Conservation (phyloP, 345 rosid species). For the Raphanus raphanistrum region DNA sequence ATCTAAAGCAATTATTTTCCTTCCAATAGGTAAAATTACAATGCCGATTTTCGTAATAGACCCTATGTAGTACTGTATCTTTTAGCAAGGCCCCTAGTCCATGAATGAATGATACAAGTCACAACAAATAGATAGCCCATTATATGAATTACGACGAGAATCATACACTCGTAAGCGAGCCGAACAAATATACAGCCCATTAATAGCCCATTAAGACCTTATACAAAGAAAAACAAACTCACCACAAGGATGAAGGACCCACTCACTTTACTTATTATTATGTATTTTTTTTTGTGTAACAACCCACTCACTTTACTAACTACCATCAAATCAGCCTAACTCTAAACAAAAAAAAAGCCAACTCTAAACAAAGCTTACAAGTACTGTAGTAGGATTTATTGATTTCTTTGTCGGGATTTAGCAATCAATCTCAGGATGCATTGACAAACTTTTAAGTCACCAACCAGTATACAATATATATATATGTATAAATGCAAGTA, state of each 20-base stretch:
- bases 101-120: conserved; percentile 12
- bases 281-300: too few species aligned
- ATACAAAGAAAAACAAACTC: not conserved
- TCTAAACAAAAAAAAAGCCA: not conserved
- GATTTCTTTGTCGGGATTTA: not conserved
- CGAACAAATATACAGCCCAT: conserved; percentile 1
- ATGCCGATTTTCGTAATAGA: not conserved
- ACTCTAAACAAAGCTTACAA: not conserved
- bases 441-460: not conserved
- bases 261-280: not conserved
- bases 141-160: not conserved
- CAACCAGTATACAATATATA: not conserved
- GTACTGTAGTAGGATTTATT: not conserved
- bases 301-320: not conserved
- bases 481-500: not conserved
- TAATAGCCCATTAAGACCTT: not conserved
- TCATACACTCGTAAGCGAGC: not conserved
- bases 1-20: not conserved
- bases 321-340: conserved; percentile 8
- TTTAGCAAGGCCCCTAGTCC: not conserved
- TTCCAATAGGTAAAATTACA: not conserved
- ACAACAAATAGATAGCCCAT: not conserved
- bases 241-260: not conserved
- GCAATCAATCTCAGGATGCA: conserved; percentile 8
- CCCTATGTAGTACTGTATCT: not conserved